phyloP scores from a whole-genome alignment of 495 filamentous ascomycete species.

The Daldinia bambusicola region DNA sequence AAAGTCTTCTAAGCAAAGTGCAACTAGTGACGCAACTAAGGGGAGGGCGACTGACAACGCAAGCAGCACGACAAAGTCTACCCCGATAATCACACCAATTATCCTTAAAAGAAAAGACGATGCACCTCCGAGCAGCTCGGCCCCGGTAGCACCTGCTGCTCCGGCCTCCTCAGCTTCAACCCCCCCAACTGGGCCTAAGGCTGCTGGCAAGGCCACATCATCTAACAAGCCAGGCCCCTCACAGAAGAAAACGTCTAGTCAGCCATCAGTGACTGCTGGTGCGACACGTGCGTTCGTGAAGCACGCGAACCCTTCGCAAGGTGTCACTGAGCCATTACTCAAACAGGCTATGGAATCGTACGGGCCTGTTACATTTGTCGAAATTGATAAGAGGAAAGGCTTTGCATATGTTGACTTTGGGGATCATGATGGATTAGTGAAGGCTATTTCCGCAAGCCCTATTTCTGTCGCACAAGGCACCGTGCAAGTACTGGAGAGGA shows the following conservation, averaged over 20 bases:
- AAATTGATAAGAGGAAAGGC: constrained; percentile 92
- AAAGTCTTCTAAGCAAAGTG: constrained; percentile 50
- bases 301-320: constrained; percentile 90
- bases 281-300: constrained; percentile 90
- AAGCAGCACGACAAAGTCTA: constrained; percentile 30
- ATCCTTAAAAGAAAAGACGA: constrained; percentile 48
- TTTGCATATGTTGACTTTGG: constrained; percentile 91
- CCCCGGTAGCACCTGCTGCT: constrained; percentile 45
- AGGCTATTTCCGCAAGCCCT: constrained; percentile 83
- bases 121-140: constrained; percentile 27
- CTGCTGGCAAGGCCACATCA: constrained; percentile 40
- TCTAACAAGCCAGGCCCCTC: constrained; percentile 31
- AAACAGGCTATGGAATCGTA: constrained; percentile 75
- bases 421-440: constrained; percentile 72
- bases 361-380: constrained; percentile 77
- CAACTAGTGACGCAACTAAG: constrained; percentile 43
- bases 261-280: constrained; percentile 57
- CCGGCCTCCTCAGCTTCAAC: constrained; percentile 48
- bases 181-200: constrained; percentile 50
- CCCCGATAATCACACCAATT: constrained; percentile 42
- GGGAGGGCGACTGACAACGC: constrained; percentile 44
- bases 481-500: constrained; percentile 86
- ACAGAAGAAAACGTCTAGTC: constrained; percentile 42
- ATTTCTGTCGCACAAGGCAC: constrained; percentile 83
- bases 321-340: constrained; percentile 82